A percentile compares a stretch with the other conserved stretches of the same genome.
Evolutionary conservation across 768 basidiomycete species (phyloP).

Genomic region (Tricholoma flavovirens): DNA sequence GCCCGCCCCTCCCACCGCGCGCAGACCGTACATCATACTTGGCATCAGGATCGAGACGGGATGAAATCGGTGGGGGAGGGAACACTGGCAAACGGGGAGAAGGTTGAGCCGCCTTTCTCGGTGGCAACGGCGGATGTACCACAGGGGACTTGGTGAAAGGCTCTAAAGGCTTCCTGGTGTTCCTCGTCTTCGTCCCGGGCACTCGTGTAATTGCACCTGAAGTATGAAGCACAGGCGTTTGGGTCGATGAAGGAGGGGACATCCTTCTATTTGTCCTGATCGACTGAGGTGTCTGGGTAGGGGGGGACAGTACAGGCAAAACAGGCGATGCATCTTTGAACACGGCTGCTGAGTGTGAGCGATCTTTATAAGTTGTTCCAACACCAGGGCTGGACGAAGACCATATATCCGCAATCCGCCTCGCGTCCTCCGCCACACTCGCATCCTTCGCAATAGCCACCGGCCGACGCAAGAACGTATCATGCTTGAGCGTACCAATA

Average conservation of each 20-base stretch:
- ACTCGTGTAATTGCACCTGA: background rate
- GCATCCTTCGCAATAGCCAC: conserved; percentile 19
- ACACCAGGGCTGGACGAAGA: conserved; percentile 11
- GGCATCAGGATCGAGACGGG: conserved; percentile 41
- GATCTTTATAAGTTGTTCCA: background rate
- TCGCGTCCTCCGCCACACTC: conserved; percentile 32
- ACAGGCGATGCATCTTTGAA: conserved; percentile 11
- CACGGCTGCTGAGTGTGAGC: background rate
- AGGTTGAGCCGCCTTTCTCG: conserved; percentile 14
- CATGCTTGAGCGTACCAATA: conserved; percentile 47
- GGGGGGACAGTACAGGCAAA: conserved; percentile 19
- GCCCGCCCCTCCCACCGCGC: conserved; percentile 70
- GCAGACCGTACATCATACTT: conserved; percentile 75
- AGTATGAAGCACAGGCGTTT: conserved; percentile 1
- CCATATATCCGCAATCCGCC: conserved; percentile 36
- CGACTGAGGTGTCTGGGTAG: conserved; percentile 21
- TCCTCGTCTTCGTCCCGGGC: background rate
- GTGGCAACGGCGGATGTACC: conserved; percentile 4
- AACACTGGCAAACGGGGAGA: conserved; percentile 27
- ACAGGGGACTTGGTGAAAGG: conserved; percentile 17
- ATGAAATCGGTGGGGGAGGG: conserved; percentile 16
- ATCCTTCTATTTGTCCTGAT: conserved; percentile 31
- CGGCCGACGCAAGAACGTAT: conserved; percentile 24
- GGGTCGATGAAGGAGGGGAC: conserved; percentile 28
- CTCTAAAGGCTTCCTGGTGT: conserved; percentile 5